Base-by-base conservation (phyloP, 2,329 filamentous ascomycete species). In the Pleoardoris graminearum region DNA sequence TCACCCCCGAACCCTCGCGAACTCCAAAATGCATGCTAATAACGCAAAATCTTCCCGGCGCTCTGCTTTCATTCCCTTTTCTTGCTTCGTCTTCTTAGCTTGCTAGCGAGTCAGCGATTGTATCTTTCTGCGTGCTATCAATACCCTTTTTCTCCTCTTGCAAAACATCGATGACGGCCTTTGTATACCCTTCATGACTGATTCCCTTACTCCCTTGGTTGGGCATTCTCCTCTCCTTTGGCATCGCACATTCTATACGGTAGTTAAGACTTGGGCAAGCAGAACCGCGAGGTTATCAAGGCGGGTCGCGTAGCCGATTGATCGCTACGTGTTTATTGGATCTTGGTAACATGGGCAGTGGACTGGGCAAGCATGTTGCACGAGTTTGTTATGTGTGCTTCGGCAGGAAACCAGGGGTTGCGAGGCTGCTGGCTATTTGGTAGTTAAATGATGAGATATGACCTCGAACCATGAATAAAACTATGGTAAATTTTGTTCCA, bases 101-200 rank as follows among this genome's bases (percentile, higher is more conserved):
- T 36, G 23, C 33, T 2, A 47, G 41, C 35, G 37, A 51, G 51
- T 38, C 44, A 66, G 59, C 65, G 55, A 64, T 50, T 51, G 19
- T 44, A 11, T 43, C 41, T 55, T 46, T 35, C 45, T 17, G 39
- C 16, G 42, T 36, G 43, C 50, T 55, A 49, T 55, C 47, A 48
- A 53, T 62, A 46, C 57, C 51, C 50, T n/a, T 6, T 29, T 25
- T 23, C 49, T 27, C 43, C 46, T 47, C n/a, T 42, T 22, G 55
- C 41, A 41, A 45, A 48, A 35, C 41, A 43, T 49, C 58, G 43
- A 55, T 64, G 54, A 65, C 59, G 63, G 61, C 57, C 53, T 47
- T 55, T 63, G 63, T 66, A 69, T 69, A 68, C 65, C 65, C 65
- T 68, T 64, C 53, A 44, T 44, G 50, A 47, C 48, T 27, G 7